Base-by-base conservation (phyloP, 768 basidiomycete genomes). In the Cubamyces lactineus region DNA sequence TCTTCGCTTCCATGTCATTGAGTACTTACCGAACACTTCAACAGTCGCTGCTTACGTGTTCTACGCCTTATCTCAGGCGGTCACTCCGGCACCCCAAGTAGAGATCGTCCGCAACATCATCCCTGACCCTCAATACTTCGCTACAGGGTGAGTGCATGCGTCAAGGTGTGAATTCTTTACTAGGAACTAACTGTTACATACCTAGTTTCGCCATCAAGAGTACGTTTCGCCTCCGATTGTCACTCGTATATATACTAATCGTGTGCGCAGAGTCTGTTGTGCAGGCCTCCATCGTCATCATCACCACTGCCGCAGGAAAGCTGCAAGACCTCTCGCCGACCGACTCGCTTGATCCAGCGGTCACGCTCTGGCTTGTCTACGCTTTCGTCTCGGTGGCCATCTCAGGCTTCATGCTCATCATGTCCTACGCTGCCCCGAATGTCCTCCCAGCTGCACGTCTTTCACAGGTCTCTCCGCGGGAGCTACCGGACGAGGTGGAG, bases 241-340 rank as follows among this genome's bases (percentile, higher is more conserved):
- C 11, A 19, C n/a, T 0, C 0, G 16, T 41, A n/a, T 1, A 2
- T 17, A 38, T 38, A 11, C 46, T 57, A 38, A 59, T 45, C 13
- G 21, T 42, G 12, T 13, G 19, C 34, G 7, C 65, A 79, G 78
- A 79, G 67, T 79, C 77, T 28, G 73, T 77, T 26, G 75, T 78
- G 0, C 78, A 79, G 63, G 78, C 74, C 8, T 76, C 75, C 30
- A 76, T 78, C 49, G 77, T 79, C 24, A 79, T 79, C 64, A 77
- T 79, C 66, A 78, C 78, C 9, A 77, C 74, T 17, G 78, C 75
- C 0, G 77, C 78, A 3, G 78, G 78, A 19, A 75, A 75, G 59
- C 66, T 79, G 13, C 78, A 79, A 65, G 78, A 78, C 65, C 64
- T 70, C 54, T 71, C 77, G 3, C 55, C 71, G 8, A 70, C 66